A percentile compares a stretch with the other conserved stretches of the same genome.
phyloP scores from a whole-genome alignment of 495 filamentous ascomycete species.

The Cercophora newfieldiana region DNA sequence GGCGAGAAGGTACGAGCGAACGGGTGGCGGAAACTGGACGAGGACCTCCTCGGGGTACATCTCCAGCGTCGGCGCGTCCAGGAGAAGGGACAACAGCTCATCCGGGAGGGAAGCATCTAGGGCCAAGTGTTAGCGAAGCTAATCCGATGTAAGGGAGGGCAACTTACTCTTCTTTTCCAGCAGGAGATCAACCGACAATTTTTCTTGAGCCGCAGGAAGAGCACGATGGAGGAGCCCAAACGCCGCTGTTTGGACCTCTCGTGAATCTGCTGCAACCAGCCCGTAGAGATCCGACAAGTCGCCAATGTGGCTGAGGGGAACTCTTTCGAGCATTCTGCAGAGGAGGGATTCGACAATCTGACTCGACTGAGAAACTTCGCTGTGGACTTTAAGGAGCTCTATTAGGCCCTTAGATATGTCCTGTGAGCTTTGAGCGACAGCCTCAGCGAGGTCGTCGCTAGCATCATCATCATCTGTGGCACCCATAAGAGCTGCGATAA shows the following conservation, averaged over 20 bases:
- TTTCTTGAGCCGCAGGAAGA: slow-evolving; percentile 74
- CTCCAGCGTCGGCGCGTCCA: slow-evolving; percentile 50
- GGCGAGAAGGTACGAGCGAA: slow-evolving; percentile 80
- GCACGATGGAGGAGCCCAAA: slow-evolving; percentile 77
- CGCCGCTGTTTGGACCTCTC: slow-evolving; percentile 72
- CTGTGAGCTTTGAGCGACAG: slow-evolving; percentile 55
- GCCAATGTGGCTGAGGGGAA: slow-evolving; percentile 55
- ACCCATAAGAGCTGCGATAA: slow-evolving; percentile 60
- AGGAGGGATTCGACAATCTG: slow-evolving; percentile 68
- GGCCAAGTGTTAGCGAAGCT: slow-evolving; percentile 4
- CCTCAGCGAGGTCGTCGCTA: slow-evolving; percentile 86
- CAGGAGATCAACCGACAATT: slow-evolving; percentile 78
- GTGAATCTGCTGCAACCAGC: slow-evolving; percentile 73
- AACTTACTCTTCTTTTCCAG: slow-evolving; percentile 63
- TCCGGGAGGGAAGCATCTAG: slow-evolving; percentile 62
- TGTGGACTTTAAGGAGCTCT: slow-evolving; percentile 55
- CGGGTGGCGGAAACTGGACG: slow-evolving; percentile 52
- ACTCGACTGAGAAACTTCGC: slow-evolving; percentile 33
- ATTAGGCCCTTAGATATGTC: slow-evolving; percentile 58
- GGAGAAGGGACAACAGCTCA: slow-evolving; percentile 68
- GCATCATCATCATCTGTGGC: slow-evolving; percentile 61
- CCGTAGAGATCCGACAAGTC: slow-evolving; percentile 63
- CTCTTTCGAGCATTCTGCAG: slow-evolving; percentile 58
- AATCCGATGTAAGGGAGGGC: not conserved
- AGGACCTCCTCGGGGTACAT: slow-evolving; percentile 46